Percentiles rank a stretch among this genome's conserved stretches.
Conservation (phyloP, 1,139 yeast species). For the Chernovozyma aurita region DNA sequence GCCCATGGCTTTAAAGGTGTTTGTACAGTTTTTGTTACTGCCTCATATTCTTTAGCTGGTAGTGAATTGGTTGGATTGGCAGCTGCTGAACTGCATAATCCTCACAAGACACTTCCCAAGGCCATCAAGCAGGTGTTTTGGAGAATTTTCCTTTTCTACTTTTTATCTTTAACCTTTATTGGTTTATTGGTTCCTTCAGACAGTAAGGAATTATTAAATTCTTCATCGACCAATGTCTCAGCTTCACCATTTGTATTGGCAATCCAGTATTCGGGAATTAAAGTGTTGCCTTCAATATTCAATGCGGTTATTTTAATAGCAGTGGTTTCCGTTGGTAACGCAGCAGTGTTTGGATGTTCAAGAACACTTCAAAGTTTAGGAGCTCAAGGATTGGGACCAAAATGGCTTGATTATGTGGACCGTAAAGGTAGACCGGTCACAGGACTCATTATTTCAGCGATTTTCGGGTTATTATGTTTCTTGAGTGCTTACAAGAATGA, state of each 20-base stretch:
- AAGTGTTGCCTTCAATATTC: slow-evolving; percentile 40
- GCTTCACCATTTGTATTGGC: slow-evolving; percentile 59
- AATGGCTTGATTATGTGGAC: slow-evolving; percentile 32
- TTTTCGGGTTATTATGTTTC: slow-evolving; percentile 37
- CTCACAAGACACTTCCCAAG: slow-evolving; percentile 33
- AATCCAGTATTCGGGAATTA: slow-evolving; percentile 48
- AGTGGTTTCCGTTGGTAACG: slow-evolving; percentile 40
- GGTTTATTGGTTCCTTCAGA: slow-evolving; percentile 35
- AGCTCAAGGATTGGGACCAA: slow-evolving; percentile 40
- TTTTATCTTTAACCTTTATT: slow-evolving; percentile 34
- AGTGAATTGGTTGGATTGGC: slow-evolving; percentile 48
- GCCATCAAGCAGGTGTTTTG: slow-evolving; percentile 43
- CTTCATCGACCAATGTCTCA: slow-evolving; percentile 23
- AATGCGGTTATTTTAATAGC: slow-evolving; percentile 40
- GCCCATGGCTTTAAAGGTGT: slow-evolving; percentile 42
- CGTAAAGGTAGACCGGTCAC: slow-evolving; percentile 39
- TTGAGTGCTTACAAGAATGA: slow-evolving; percentile 36
- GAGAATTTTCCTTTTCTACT: slow-evolving; percentile 39
- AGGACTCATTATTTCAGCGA: slow-evolving; percentile 29
- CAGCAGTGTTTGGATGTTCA: slow-evolving; percentile 43
- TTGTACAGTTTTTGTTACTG: slow-evolving; percentile 38
- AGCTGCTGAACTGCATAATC: slow-evolving; percentile 35
- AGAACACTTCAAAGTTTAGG: slow-evolving; percentile 39
- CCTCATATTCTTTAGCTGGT: slow-evolving; percentile 40
- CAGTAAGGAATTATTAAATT: slow-evolving; percentile 29